Percentiles rank a stretch among this genome's conserved stretches.
phyloP scores from a whole-genome alignment of 345 rosid genomes.

The Excoecaria agallocha region DNA sequence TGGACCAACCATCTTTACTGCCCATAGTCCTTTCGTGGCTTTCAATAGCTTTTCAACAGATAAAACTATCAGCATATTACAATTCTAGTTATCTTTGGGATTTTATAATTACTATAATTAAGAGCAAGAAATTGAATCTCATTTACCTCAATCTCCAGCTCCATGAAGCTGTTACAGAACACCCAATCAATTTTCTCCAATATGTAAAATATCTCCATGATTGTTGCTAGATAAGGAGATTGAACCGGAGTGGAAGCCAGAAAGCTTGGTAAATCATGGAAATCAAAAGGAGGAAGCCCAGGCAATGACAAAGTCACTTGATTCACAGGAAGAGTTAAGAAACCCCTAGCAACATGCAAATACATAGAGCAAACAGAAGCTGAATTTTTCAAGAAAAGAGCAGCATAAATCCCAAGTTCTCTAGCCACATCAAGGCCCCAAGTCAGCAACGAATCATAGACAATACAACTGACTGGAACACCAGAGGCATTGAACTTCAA shows the following conservation, averaged over 20 bases:
- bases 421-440: constrained; percentile 55
- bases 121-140: not conserved
- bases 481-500: constrained; percentile 27
- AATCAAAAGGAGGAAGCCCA: constrained; percentile 40
- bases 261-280: constrained; percentile 39
- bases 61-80: not conserved
- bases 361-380: constrained; percentile 46
- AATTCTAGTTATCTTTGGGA: too few relatives aligned
- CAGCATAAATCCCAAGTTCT: constrained; percentile 32
- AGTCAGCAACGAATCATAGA: constrained; percentile 45
- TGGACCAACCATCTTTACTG: constrained; percentile 41
- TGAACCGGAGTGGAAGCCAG: constrained; percentile 30
- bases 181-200: constrained; percentile 40
- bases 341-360: constrained; percentile 32
- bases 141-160: constrained; percentile 48
- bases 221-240: constrained; percentile 37
- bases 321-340: constrained; percentile 30
- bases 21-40: constrained; percentile 37
- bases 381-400: constrained; percentile 42
- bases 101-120: too few relatives aligned
- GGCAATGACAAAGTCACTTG: constrained; percentile 34
- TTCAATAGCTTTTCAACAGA: constrained; percentile 29
- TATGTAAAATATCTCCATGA: constrained; percentile 26
- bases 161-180: constrained; percentile 45
- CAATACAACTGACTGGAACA: constrained; percentile 35